phyloP scores from a whole-genome alignment of 805 yeast genomes.

The Myxozyma nipponensis region DNA sequence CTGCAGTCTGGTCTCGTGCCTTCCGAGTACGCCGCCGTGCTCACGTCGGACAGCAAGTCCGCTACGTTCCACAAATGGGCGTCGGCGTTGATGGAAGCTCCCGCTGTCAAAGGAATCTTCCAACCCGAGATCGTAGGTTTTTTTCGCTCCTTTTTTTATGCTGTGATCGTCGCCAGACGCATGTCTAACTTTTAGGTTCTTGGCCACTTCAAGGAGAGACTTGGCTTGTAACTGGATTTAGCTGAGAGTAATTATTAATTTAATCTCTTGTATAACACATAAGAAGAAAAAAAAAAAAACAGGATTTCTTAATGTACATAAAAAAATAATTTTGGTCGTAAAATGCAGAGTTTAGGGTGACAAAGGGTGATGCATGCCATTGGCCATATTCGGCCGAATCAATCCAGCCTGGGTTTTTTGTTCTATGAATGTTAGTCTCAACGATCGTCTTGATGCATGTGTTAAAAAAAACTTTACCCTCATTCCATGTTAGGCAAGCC shows the following conservation, averaged over 20 bases:
- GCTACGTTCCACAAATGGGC: conserved; percentile 27
- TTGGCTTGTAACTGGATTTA: too few species aligned
- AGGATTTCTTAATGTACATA: too few species aligned
- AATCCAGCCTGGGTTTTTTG: conserved; percentile 75
- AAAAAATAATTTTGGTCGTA: too few species aligned
- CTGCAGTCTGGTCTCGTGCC: conserved; percentile 10
- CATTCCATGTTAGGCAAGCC: conserved; percentile 84
- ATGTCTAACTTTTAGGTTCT: not conserved
- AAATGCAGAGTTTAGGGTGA: not conserved
- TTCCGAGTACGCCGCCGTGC: conserved; percentile 2
- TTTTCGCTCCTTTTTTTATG: not conserved
- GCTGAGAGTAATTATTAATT: too few species aligned
- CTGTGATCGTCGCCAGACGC: too few species aligned
- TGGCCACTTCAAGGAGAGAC: not conserved
- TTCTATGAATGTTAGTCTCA: conserved; percentile 26
- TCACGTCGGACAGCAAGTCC: conserved; percentile 27
- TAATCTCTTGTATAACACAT: too few species aligned
- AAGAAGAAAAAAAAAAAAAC: too few species aligned
- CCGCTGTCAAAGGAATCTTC: conserved; percentile 29
- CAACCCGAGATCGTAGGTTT: conserved; percentile 13
- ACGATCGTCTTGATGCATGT: not conserved
- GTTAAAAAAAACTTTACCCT: conserved; percentile 36
- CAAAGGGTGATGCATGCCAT: not conserved
- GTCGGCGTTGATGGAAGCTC: conserved; percentile 16
- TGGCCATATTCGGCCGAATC: conserved; percentile 18